phyloP scores from a whole-genome alignment of 2,329 filamentous ascomycete genomes.

The Colletotrichum sp. region DNA sequence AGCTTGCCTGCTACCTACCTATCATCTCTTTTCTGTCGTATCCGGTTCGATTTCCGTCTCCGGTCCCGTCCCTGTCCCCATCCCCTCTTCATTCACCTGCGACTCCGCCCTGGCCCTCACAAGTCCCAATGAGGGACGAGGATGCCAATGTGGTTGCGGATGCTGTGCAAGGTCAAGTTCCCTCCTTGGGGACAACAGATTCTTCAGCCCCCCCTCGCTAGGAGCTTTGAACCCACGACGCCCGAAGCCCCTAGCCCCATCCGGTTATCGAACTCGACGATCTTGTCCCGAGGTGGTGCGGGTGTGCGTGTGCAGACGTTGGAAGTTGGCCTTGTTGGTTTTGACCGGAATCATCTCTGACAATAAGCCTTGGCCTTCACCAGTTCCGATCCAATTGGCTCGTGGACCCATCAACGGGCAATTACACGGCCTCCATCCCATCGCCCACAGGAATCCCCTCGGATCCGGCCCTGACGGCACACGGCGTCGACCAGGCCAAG shows the following conservation, averaged over 20 bases:
- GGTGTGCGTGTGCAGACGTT: background rate
- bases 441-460: conserved; percentile 88
- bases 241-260: background rate
- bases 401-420: conserved; percentile 80
- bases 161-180: conserved; percentile 1
- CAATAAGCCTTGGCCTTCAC: background rate
- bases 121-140: background rate
- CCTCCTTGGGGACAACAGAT: background rate
- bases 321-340: background rate
- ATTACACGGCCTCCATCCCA: conserved; percentile 74
- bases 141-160: background rate
- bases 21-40: conserved; percentile 7
- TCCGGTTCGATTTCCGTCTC: conserved; percentile 14
- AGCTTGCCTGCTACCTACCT: background rate
- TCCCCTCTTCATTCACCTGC: background rate
- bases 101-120: background rate
- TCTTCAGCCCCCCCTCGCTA: background rate
- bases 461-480: conserved; percentile 85
- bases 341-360: conserved; percentile 13
- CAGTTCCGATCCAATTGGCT: conserved; percentile 92
- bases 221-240: background rate
- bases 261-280: background rate
- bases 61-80: background rate
- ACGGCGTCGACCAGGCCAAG: conserved; percentile 83
- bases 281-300: background rate